A percentile compares a stretch with the other conserved stretches of the same genome.
Conservation (phyloP, 768 basidiomycete genomes). For the Mycena vulgaris region DNA sequence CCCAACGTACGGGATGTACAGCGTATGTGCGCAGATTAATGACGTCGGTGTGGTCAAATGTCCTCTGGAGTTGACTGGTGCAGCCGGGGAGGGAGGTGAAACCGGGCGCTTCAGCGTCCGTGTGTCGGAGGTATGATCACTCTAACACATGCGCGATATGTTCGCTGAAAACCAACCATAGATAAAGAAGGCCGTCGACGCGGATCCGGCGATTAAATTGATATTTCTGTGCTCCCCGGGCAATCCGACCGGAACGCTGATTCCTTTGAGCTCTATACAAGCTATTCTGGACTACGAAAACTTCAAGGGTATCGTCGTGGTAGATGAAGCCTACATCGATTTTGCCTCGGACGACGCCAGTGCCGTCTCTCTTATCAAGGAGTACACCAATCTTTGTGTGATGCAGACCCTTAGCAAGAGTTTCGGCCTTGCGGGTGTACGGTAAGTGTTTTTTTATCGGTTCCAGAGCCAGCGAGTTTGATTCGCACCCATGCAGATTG, state of each 20-base stretch:
- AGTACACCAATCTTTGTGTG: slow-evolving; percentile 93
- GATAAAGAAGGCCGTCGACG: slow-evolving; percentile 79
- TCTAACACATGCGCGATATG: not conserved
- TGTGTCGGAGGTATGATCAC: slow-evolving; percentile 76
- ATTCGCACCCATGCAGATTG: slow-evolving; percentile 64
- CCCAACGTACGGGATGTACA: slow-evolving; percentile 99
- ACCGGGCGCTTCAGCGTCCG: slow-evolving; percentile 80
- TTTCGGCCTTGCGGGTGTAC: slow-evolving; percentile 95
- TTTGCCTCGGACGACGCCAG: slow-evolving; percentile 78
- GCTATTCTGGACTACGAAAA: slow-evolving; percentile 81
- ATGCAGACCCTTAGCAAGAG: slow-evolving; percentile 97
- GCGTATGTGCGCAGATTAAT: slow-evolving; percentile 95
- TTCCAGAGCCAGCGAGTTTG: not conserved
- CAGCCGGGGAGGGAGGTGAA: slow-evolving; percentile 81
- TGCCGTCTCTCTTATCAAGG: slow-evolving; percentile 78
- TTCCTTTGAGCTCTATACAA: slow-evolving; percentile 80
- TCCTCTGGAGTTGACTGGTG: slow-evolving; percentile 72
- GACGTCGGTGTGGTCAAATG: slow-evolving; percentile 89
- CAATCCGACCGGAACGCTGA: slow-evolving; percentile 93
- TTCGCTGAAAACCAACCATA: slow-evolving; percentile 45
- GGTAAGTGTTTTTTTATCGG: slow-evolving; percentile 64
- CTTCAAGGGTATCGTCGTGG: slow-evolving; percentile 93
- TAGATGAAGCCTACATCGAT: slow-evolving; percentile 99
- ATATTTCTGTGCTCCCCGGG: slow-evolving; percentile 97
- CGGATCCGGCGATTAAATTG: slow-evolving; percentile 87